Percentiles rank a stretch among this genome's conserved stretches.
Conservation (phyloP, 2,329 filamentous ascomycete genomes). For the Venturia carpophila region DNA sequence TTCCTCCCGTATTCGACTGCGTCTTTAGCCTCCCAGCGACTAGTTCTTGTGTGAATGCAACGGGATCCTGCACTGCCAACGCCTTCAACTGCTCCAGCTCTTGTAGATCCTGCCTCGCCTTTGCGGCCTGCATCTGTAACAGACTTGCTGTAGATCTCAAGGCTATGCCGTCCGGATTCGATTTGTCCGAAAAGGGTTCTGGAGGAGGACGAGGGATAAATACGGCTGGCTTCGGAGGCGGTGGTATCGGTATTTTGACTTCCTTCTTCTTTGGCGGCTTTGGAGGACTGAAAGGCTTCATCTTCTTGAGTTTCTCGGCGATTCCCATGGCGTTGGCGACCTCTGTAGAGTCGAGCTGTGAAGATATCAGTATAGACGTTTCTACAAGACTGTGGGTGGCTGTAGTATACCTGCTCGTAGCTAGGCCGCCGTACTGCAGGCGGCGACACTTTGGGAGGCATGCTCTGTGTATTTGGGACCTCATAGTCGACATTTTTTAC, state of each 20-base stretch:
- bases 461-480: slow-evolving; percentile 6
- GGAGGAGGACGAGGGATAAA: slow-evolving; percentile 38
- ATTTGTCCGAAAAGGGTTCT: slow-evolving; percentile 40
- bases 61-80: slow-evolving; percentile 61
- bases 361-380: neutral
- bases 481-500: neutral
- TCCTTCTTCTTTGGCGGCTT: slow-evolving; percentile 7
- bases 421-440: slow-evolving; percentile 12
- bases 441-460: neutral
- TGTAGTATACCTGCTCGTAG: slow-evolving; percentile 13
- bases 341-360: slow-evolving; percentile 11
- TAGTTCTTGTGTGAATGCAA: slow-evolving; percentile 55
- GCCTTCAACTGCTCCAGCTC: slow-evolving; percentile 61
- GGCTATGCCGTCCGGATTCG: slow-evolving; percentile 80
- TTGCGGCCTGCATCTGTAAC: slow-evolving; percentile 75
- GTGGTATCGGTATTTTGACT: slow-evolving; percentile 8
- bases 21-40: slow-evolving; percentile 1
- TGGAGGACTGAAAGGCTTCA: slow-evolving; percentile 10
- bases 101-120: slow-evolving; percentile 67
- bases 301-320: slow-evolving; percentile 9
- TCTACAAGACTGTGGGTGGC: neutral
- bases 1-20: slow-evolving; percentile 22
- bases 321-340: slow-evolving; percentile 14
- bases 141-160: slow-evolving; percentile 78
- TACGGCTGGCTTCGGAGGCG: slow-evolving; percentile 23